Base-by-base conservation (phyloP, 306 rosid species). In the Senna tora region DNA sequence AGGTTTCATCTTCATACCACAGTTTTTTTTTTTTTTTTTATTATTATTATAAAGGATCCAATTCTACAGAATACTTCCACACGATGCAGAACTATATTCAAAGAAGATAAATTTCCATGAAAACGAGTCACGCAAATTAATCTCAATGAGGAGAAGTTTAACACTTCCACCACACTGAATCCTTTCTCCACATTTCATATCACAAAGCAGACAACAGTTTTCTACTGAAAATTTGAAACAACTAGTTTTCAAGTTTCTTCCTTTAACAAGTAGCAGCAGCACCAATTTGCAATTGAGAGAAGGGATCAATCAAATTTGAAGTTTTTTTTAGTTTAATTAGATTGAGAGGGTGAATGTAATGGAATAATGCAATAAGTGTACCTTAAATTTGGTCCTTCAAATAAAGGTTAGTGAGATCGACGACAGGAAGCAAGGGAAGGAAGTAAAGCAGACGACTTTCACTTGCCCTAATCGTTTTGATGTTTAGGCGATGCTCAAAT, bases 391-490 rank as follows among this genome's bases (percentile, higher is more conserved):
- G 10, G 32, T 13, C 11, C 21, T 64, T 41, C 11, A 63, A 63
- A 20, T 46, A 13, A 46, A 22, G 41, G 56, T 5, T 7, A 2
- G 52, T 22, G 54, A 14, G 69, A 65, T 65, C 69, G 39, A 65
- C 71, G 71, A 45, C 55, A 65, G 41, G 51, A 65, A 45, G 71
- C 55, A 65, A 17, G 13, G 0, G 14, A 11, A 22, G 41, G 22
- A 65, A 45, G 71, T 46, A 7, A 46, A 45, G 71, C 71, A 65
- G 71, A 65, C 56, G 71, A 65, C 71, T 45, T 17, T 45, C 25
- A 43, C 53, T 65, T 22, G 69, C 69, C 69, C 69, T 65, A 65
- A 65, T 43, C 54, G 69, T 65, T 65, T 65, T 43, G 69, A 65
- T 43, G 54, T 19, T 63, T 39, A 20, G 30, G 50, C 38, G 54